A percentile compares a stretch with the other conserved stretches of the same genome.
Evolutionary conservation across 1,284 basidiomycete genomes (phyloP).

Genomic region (Dichomitus squalens): DNA sequence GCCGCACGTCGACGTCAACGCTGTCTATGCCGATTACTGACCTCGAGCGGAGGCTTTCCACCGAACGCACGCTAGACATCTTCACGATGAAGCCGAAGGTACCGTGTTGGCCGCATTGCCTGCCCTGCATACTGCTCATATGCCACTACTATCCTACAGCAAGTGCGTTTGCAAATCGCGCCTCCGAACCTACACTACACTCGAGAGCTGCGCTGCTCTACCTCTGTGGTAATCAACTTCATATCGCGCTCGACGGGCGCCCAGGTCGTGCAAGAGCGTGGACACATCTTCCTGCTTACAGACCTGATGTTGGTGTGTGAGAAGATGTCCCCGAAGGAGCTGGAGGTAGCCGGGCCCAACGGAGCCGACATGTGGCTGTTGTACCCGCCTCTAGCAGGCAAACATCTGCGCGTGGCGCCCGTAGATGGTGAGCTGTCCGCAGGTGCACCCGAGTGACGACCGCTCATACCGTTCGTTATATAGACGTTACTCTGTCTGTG

Average conservation of each 20-base stretch:
- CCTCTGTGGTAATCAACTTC: conserved; percentile 78
- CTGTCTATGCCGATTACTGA: conserved; percentile 66
- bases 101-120: too few species aligned
- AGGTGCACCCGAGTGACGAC: background rate
- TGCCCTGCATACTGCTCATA: background rate
- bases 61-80: conserved; percentile 85
- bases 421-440: conserved; percentile 44
- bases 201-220: conserved; percentile 79
- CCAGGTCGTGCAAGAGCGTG: conserved; percentile 75
- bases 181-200: conserved; percentile 81
- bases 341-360: conserved; percentile 46
- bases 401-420: conserved; percentile 81
- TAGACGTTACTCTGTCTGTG: conserved; percentile 77
- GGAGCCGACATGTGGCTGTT: conserved; percentile 90
- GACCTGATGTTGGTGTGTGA: conserved; percentile 92
- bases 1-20: conserved; percentile 50
- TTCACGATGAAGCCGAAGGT: conserved; percentile 97
- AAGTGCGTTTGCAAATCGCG: conserved; percentile 89
- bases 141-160: conserved; percentile 44
- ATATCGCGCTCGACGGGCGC: conserved; percentile 76
- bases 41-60: conserved; percentile 82
- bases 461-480: background rate
- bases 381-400: conserved; percentile 95
- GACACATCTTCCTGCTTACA: conserved; percentile 88
- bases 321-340: conserved; percentile 73